Base-by-base conservation (phyloP, 208 protist genomes). In the Crithidia mellificae region DNA sequence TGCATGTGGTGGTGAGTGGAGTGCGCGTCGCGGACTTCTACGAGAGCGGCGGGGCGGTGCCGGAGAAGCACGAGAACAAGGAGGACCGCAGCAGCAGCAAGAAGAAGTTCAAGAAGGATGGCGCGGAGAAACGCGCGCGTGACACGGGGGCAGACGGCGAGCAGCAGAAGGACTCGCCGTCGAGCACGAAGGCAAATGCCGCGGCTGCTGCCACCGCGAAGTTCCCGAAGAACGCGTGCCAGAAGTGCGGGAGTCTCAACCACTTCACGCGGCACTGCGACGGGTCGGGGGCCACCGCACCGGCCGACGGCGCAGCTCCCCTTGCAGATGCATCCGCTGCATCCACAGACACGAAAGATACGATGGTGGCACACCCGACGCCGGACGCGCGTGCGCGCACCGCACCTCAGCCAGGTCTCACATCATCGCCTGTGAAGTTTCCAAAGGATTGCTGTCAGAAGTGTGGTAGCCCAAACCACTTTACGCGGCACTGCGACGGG, bases 21-120 rank as follows among this genome's bases (percentile, higher is more conserved):
- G 55, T 92, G 19, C 53, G 66, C 0, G 69, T 94, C 2, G 59
- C 77, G 0, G 89, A 90, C 65, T 77, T 94, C 30, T 88, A 84
- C 74, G 41, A 8, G 15, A 76, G 70, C 29, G 89, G 85, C 8
- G 88, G 85, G 11, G 51, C 66, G 2, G 78, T 94, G 11, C 85
- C 84, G 41, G 53, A 73, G 61, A 77, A 81, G 59, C 67, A 52
- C 27, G 61, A 50, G 39, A 38, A 55, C 11, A 34, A 68, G 30
- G 55, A 52, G 24, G n/a, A 43, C 17, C 34, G 49, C 24, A 69
- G 52, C 59, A 66, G n/a, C 58, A 61, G 17, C 55, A 74, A 63
- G 9, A 68, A 69, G 38, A 55, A 49, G 34, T 12, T 30, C 14
- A 61, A 36, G 24, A 44, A 27, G 6, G 56, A 32, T 24, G 14